Conservation (phyloP, 116 monocot genomes). For the Trichopus zeylanicus region DNA sequence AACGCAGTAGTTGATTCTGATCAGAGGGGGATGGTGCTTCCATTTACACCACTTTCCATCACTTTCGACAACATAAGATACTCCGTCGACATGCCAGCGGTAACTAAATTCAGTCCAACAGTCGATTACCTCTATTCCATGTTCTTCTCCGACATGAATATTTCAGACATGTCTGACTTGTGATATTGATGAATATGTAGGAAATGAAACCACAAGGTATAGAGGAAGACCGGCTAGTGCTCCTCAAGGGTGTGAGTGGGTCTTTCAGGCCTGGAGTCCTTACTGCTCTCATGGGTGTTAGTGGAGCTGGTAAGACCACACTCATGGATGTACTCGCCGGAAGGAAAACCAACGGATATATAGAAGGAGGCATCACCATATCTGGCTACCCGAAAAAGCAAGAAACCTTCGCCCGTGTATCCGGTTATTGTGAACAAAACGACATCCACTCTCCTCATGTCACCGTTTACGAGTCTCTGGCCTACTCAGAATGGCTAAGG, state of each 20-base stretch:
- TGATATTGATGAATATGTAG: neutral
- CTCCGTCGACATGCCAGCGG: slow-evolving; percentile 34
- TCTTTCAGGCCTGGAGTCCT: slow-evolving; percentile 43
- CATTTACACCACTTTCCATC: slow-evolving; percentile 40
- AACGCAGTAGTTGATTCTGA: neutral
- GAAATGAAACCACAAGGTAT: slow-evolving; percentile 24
- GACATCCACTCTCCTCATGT: slow-evolving; percentile 55
- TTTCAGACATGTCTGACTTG: too few relatives aligned
- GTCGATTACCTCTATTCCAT: slow-evolving; percentile 2
- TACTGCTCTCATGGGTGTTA: slow-evolving; percentile 40
- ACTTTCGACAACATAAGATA: slow-evolving; percentile 43
- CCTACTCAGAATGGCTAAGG: slow-evolving; percentile 62
- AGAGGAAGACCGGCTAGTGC: slow-evolving; percentile 17
- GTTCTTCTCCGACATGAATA: slow-evolving; percentile 15
- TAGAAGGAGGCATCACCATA: slow-evolving; percentile 37
- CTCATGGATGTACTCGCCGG: slow-evolving; percentile 47
- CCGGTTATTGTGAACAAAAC: slow-evolving; percentile 61
- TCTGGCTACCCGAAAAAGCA: slow-evolving; percentile 49
- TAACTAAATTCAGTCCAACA: neutral
- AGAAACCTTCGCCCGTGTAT: slow-evolving; percentile 50
- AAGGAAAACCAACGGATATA: slow-evolving; percentile 40
- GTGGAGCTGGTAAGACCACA: slow-evolving; percentile 47
- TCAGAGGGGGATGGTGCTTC: slow-evolving; percentile 47
- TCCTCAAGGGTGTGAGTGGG: slow-evolving; percentile 29
- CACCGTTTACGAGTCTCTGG: slow-evolving; percentile 49